Conservation (phyloP, 768 basidiomycete genomes). For the Crepidotus variabilis region DNA sequence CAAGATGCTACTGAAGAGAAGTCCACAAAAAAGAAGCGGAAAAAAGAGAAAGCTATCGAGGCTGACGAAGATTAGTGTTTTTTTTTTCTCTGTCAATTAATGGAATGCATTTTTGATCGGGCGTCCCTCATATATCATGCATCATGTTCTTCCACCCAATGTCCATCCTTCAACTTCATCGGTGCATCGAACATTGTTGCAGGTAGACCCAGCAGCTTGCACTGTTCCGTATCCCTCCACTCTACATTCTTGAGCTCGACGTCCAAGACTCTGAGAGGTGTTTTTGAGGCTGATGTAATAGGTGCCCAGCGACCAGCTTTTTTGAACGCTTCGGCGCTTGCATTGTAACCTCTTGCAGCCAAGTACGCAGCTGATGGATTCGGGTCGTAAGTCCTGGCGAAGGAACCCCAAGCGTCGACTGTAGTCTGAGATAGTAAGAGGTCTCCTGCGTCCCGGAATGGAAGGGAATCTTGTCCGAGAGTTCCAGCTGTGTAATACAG, state of each 20-base stretch:
- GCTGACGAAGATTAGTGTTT: constrained; percentile 3
- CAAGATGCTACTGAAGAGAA: constrained; percentile 24
- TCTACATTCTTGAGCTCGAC: constrained; percentile 25
- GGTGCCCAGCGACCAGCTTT: constrained; percentile 33
- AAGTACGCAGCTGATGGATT: constrained; percentile 41
- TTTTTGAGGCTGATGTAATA: constrained; percentile 14
- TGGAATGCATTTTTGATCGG: no score
- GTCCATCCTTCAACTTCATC: neutral
- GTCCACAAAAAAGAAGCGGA: constrained; percentile 30
- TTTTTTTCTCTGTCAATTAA: neutral
- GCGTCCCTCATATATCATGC: neutral
- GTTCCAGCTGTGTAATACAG: no score
- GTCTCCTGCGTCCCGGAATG: constrained; percentile 45
- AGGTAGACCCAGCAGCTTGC: constrained; percentile 31
- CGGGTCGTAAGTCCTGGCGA: constrained; percentile 44
- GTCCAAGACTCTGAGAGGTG: constrained; percentile 30
- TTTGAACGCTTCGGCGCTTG: constrained; percentile 25
- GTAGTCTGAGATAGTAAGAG: constrained; percentile 39
- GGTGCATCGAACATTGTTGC: constrained; percentile 9
- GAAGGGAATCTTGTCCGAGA: constrained; percentile 31
- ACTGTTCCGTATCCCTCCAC: constrained; percentile 35
- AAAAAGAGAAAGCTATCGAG: constrained; percentile 21
- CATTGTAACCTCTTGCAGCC: constrained; percentile 36
- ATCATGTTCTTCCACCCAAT: neutral
- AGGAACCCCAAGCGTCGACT: constrained; percentile 43